Base-by-base conservation (phyloP, 345 rosid species). In the Boechera divaricarpa region DNA sequence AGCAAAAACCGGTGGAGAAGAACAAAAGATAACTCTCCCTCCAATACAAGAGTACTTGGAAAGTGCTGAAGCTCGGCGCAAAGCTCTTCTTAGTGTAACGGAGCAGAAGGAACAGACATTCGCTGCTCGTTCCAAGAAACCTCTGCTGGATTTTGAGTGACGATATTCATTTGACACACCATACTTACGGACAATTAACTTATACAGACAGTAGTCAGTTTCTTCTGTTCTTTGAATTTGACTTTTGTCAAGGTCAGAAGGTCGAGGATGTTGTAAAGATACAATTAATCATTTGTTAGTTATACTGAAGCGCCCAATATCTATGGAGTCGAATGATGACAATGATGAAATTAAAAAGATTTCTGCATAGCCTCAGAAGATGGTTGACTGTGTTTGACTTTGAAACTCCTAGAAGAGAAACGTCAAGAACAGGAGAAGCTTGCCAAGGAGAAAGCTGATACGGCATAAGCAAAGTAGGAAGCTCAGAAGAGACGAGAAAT, bases 41-140 rank as follows among this genome's bases (percentile, higher is more conserved):
- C 92, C 93, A 7, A 53, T 87, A 45, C 81, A 79, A 42, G 94
- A 89, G 74, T 90, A 95, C 85, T 71, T 88, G 5, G 83, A 81
- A 48, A 87, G 97, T 33, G 94, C 97, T 38, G 31, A 64, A 9
- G 83, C 73, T 41, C 74, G 97, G 21, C 73, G 78, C 55, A 83
- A 78, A 71, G 85, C 96, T 8, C 82, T 91, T 5, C 69, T 62
- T 6, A 82, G 84, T 61, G 44, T 85, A 0, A 81, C 31, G 12
- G 85, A 83, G 7, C 82, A 82, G 78, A 83, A 73, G 70, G 77
- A 54, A 10, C 71, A 63, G 29, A 79, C 33, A 9, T 15, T 53
- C 4, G 56, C 21, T 13, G 7, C 33, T 9, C 70, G 64, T 28
- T 67, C 26, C 36, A 82, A 64, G 83, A 87, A 77, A 73, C 84